Evolutionary conservation across 2,329 filamentous ascomycete genomes (phyloP), one percentile per base, ranked within the genome.

Genomic region (Zasmidium cellare): DNA sequence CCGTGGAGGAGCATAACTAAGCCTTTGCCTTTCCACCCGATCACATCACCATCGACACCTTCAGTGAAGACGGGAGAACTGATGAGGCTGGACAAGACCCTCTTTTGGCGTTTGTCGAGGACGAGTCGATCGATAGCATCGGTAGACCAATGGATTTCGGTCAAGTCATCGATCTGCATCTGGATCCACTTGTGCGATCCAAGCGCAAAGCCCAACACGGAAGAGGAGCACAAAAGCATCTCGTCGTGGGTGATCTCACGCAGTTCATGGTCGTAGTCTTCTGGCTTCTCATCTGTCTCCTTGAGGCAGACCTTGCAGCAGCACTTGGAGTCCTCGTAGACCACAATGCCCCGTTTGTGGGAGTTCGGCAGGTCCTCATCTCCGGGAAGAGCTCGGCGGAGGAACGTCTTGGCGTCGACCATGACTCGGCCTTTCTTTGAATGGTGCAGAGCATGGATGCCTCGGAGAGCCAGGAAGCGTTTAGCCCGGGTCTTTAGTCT

Each of bases 11-110:
- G 28, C 48, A 51, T 51, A 16, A 51, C 48, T 25, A 51, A 20
- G 31, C 48, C 48, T 35, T 35, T 51, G 24, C 48, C 48, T n/a
- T 51, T 51, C 48, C 48, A 51, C 6, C 48, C 48, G n/a, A 51
- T 51, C 18, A 35, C 48, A 16, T 51, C 31, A 14, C 53, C 53
- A 22, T 56, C 31, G 1, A 51, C 23, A 7, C 47, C 53, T 23
- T 56, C 53, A 7, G 53, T 56, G 46, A 55, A 55, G 45, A 55
- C 53, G 9, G 53, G 53, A 3, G 53, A 55, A 11, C 53, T 55
- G 28, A 55, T 55, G 23, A 50, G 23, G 16, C 53, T 55, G 19
- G 53, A 55, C 20, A 55, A 20, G 7, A 55, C 53, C 24, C 46
- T 22, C 20, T 55, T 51, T 23, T 56, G 53, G 19, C 47, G 18